These are phyloP conservation scores for Backusella macrospora DNA, from an alignment of 192 early-diverging fungal genomes.

Conservation along the genomic window DNA sequence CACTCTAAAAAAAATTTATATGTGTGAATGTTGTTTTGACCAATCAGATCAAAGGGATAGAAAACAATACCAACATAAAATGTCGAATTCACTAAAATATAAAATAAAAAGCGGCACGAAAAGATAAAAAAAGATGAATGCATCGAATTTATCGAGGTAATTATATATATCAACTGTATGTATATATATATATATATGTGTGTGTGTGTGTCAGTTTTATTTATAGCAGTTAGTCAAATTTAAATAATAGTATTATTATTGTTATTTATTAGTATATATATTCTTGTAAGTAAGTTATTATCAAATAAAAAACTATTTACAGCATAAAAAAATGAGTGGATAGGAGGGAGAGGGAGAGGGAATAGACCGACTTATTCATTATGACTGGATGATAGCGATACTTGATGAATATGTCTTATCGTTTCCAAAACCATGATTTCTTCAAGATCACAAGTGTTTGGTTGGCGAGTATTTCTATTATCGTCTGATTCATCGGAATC, in stretches of 20 bases:
- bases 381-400: not conserved
- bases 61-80: not conserved
- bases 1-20: not conserved
- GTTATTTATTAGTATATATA: not conserved
- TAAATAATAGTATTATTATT: not conserved
- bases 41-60: not conserved
- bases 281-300: not conserved
- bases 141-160: no score
- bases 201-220: no score
- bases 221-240: not conserved
- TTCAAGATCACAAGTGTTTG: conserved; percentile 82
- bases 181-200: no score
- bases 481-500: conserved; percentile 17
- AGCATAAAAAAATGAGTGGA: not conserved
- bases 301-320: not conserved
- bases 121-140: no score
- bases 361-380: not conserved
- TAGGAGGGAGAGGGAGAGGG: not conserved
- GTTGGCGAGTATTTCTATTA: conserved; percentile 49
- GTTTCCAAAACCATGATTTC: conserved; percentile 93
- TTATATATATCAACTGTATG: no score
- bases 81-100: no score
- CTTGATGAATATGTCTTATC: conserved; percentile 52
- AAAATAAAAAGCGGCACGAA: no score
- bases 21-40: not conserved